Evolutionary conservation across 495 filamentous ascomycete species (phyloP).

Genomic region (Sabuloglossum arenarium): DNA sequence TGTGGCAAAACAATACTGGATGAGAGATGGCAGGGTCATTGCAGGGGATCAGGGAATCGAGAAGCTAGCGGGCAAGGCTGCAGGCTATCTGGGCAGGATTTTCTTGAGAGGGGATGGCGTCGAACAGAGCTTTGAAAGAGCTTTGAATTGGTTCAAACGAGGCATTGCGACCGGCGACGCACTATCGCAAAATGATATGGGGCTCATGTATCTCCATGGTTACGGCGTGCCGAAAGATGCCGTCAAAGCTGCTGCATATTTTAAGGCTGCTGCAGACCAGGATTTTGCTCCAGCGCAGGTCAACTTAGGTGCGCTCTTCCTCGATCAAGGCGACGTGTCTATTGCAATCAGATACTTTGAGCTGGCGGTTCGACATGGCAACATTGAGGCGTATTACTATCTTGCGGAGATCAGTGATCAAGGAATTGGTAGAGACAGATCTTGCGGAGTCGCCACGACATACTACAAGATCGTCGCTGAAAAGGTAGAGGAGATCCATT

Average conservation of each 20-base stretch:
- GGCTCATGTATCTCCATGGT: conserved; percentile 72
- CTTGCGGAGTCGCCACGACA: conserved; percentile 57
- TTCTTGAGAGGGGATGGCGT: conserved; percentile 82
- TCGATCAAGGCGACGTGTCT: conserved; percentile 67
- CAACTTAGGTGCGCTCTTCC: conserved; percentile 61
- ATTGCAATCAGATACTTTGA: conserved; percentile 79
- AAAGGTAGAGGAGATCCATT: conserved; percentile 65
- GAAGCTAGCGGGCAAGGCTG: conserved; percentile 70
- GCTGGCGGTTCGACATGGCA: conserved; percentile 67
- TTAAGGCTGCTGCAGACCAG: conserved; percentile 66
- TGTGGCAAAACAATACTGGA: conserved; percentile 76
- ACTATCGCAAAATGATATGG: conserved; percentile 69
- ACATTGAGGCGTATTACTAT: conserved; percentile 89
- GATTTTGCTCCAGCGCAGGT: conserved; percentile 71
- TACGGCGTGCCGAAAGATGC: conserved; percentile 59
- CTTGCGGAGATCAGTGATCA: conserved; percentile 76
- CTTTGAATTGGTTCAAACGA: conserved; percentile 69
- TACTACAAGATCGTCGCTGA: conserved; percentile 96
- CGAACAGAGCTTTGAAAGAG: conserved; percentile 53
- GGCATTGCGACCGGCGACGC: conserved; percentile 63
- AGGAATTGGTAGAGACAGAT: conserved; percentile 59
- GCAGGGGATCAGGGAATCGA: conserved; percentile 37
- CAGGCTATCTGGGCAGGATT: conserved; percentile 84
- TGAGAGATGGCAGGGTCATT: conserved; percentile 42
- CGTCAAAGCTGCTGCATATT: conserved; percentile 51